phyloP scores from a whole-genome alignment of 2,329 filamentous ascomycete species.

The Cladophialophora chaetospira region DNA sequence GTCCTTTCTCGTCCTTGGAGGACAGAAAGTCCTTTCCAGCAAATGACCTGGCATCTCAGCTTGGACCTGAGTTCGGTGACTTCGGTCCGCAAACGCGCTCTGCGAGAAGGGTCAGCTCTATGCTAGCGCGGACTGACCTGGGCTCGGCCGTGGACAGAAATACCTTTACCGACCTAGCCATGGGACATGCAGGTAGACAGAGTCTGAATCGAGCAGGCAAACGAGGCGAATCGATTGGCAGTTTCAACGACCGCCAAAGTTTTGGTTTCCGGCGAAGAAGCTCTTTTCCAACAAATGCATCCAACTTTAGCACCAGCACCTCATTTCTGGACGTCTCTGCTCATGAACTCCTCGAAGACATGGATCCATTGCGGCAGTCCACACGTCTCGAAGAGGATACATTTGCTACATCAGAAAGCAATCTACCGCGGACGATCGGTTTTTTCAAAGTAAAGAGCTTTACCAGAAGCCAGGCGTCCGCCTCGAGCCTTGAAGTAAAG shows the following conservation, averaged over 20 bases:
- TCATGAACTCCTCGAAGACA: slow-evolving; percentile 69
- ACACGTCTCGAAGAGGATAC: slow-evolving; percentile 23
- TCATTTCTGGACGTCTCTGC: slow-evolving; percentile 69
- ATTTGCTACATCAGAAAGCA: slow-evolving; percentile 18
- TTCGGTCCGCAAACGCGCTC: slow-evolving; percentile 59
- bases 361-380: slow-evolving; percentile 45
- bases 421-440: slow-evolving; percentile 26
- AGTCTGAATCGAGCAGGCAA: slow-evolving; percentile 55
- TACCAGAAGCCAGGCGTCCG: slow-evolving; percentile 9
- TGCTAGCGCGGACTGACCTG: slow-evolving; percentile 82
- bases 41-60: slow-evolving; percentile 66
- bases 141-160: slow-evolving; percentile 80
- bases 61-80: slow-evolving; percentile 67
- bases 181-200: slow-evolving; percentile 48
- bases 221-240: slow-evolving; percentile 74
- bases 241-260: slow-evolving; percentile 65
- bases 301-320: slow-evolving; percentile 53
- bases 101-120: slow-evolving; percentile 84
- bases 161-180: slow-evolving; percentile 73
- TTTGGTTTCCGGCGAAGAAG: slow-evolving; percentile 55
- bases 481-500: slow-evolving; percentile 14
- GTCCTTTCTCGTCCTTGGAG: slow-evolving; percentile 38
- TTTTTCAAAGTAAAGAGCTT: slow-evolving; percentile 32
- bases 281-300: slow-evolving; percentile 58
- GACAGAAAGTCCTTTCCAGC: slow-evolving; percentile 55